These are phyloP conservation scores for Hemileccinum impolitum DNA, from an alignment of 768 basidiomycete species.

Conservation along the genomic window DNA sequence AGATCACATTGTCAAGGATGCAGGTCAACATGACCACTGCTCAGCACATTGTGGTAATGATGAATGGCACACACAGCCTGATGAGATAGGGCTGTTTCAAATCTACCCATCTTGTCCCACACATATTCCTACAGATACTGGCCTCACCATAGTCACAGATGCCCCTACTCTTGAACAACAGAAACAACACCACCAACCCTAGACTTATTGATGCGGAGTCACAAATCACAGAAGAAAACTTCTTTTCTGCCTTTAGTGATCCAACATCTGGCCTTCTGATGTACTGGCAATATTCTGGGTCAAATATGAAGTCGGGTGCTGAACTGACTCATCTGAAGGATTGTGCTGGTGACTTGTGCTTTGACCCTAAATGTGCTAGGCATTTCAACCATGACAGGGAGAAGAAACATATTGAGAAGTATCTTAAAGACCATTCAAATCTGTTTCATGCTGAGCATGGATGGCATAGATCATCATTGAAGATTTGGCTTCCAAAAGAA, in stretches of 20 bases:
- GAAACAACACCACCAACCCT: too few species aligned
- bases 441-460: slow-evolving; percentile 6
- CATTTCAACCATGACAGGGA: background rate
- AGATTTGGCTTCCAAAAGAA: too few species aligned
- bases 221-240: background rate
- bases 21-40: too few species aligned
- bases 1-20: too few species aligned
- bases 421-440: slow-evolving; percentile 1
- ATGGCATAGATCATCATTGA: slow-evolving; percentile 1
- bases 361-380: slow-evolving; percentile 15
- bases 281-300: slow-evolving; percentile 32
- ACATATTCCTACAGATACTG: too few species aligned
- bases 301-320: slow-evolving; percentile 21
- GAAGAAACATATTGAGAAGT: background rate
- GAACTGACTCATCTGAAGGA: slow-evolving; percentile 27
- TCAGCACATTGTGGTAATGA: too few species aligned
- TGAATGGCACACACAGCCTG: too few species aligned
- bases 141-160: too few species aligned
- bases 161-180: too few species aligned
- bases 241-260: slow-evolving; percentile 20
- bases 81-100: too few species aligned
- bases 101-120: too few species aligned
- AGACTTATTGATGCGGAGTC: too few species aligned
- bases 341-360: slow-evolving; percentile 20
- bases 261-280: slow-evolving; percentile 26